phyloP scores from a whole-genome alignment of 1,284 basidiomycete genomes.

The Sanghuangporus weigelae region DNA sequence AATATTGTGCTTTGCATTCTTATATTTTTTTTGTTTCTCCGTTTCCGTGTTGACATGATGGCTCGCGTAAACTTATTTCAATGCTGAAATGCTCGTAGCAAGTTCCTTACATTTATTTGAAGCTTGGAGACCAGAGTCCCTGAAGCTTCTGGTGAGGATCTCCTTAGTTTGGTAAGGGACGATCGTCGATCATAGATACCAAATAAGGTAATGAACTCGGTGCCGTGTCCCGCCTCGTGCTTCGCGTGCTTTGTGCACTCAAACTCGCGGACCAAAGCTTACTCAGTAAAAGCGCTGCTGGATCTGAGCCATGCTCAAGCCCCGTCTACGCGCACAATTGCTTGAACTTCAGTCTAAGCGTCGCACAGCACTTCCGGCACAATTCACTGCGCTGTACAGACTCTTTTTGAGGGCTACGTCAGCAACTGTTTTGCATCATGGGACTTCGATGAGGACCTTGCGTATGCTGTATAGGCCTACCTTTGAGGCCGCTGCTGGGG shows the following conservation, averaged over 20 bases:
- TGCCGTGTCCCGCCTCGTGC: too few relatives aligned
- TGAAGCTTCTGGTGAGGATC: neutral
- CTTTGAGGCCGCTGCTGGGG: conserved; percentile 48
- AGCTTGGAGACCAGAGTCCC: neutral
- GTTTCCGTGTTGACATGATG: too few relatives aligned
- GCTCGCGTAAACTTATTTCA: neutral
- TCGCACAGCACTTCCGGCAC: conserved; percentile 35
- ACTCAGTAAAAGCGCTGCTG: neutral
- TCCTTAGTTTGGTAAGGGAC: neutral
- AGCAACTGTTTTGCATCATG: conserved; percentile 58
- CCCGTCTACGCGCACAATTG: neutral
- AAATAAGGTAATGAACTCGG: too few relatives aligned
- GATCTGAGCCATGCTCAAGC: neutral
- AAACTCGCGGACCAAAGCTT: too few relatives aligned
- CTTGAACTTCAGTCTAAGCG: neutral
- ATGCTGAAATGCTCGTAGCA: neutral
- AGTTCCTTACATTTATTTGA: neutral
- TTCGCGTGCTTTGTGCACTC: too few relatives aligned
- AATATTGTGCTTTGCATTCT: too few relatives aligned
- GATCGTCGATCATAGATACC: neutral
- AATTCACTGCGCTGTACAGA: conserved; percentile 58
- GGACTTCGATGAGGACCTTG: conserved; percentile 36
- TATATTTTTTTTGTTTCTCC: too few relatives aligned
- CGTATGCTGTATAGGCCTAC: conserved; percentile 48
- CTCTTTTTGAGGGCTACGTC: conserved; percentile 54